A percentile compares a stretch with the other conserved stretches of the same genome.
These are phyloP conservation scores for Dioscorea cayenensis DNA, from an alignment of 116 monocot genomes.

Conservation along the genomic window DNA sequence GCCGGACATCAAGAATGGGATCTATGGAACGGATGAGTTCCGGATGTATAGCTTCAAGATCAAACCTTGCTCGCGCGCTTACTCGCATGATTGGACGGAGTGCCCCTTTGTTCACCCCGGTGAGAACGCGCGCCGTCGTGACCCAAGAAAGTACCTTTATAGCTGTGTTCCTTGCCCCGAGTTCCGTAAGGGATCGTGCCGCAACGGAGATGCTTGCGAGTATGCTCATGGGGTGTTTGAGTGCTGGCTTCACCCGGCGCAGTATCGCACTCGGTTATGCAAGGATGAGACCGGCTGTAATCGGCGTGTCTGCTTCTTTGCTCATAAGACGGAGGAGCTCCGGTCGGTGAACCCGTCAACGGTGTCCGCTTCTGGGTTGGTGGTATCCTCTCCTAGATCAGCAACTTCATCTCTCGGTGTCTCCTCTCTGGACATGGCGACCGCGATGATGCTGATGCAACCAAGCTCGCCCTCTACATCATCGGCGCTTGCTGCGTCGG, in stretches of 20 bases:
- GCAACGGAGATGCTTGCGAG: slow-evolving; percentile 68
- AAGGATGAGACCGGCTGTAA: slow-evolving; percentile 44
- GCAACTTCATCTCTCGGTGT: slow-evolving; percentile 2
- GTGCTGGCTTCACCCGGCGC: slow-evolving; percentile 51
- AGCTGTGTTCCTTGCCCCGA: slow-evolving; percentile 60
- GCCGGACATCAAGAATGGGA: slow-evolving; percentile 46
- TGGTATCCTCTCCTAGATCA: slow-evolving; percentile 21
- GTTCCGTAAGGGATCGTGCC: slow-evolving; percentile 48
- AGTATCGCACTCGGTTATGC: slow-evolving; percentile 45
- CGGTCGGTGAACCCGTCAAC: slow-evolving; percentile 32
- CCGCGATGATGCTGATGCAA: slow-evolving; percentile 37
- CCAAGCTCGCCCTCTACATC: slow-evolving; percentile 32
- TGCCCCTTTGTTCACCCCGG: slow-evolving; percentile 60
- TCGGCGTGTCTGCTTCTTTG: slow-evolving; percentile 45
- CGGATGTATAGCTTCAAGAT: slow-evolving; percentile 59
- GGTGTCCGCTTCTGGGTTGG: slow-evolving; percentile 12
- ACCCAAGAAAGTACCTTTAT: slow-evolving; percentile 37
- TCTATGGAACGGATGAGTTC: slow-evolving; percentile 58
- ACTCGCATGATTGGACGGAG: slow-evolving; percentile 66
- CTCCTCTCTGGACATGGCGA: slow-evolving; percentile 35
- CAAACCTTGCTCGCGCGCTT: slow-evolving; percentile 49
- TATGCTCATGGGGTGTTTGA: slow-evolving; percentile 64
- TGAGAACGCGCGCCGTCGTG: slow-evolving; percentile 55
- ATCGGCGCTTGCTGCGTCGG: slow-evolving; percentile 15
- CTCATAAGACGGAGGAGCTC: slow-evolving; percentile 49